A percentile compares a stretch with the other conserved stretches of the same genome.
These are phyloP conservation scores for Lachancea sp. DNA, from an alignment of 805 yeast species.

Conservation along the genomic window DNA sequence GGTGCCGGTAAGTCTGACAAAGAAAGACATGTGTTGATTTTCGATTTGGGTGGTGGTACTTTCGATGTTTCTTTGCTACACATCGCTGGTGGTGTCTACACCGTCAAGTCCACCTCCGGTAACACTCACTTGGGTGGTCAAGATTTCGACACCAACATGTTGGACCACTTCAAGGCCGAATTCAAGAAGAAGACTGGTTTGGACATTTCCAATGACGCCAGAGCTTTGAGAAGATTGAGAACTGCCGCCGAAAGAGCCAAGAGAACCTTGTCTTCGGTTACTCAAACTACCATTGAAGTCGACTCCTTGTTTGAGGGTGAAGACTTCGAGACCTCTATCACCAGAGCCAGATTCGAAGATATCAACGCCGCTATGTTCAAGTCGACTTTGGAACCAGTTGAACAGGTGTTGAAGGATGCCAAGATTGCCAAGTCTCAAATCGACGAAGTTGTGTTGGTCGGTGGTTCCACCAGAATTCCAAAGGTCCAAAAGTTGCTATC, in stretches of 20 bases:
- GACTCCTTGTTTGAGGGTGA: slow-evolving; percentile 94
- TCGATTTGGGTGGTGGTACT: slow-evolving; percentile 98
- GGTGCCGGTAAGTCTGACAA: slow-evolving; percentile 79
- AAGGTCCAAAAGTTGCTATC: slow-evolving; percentile 91
- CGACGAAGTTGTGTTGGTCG: slow-evolving; percentile 93
- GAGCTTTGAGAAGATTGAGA: slow-evolving; percentile 97
- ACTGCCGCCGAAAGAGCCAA: slow-evolving; percentile 99
- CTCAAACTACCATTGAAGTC: slow-evolving; percentile 94
- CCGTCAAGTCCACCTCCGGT: slow-evolving; percentile 98
- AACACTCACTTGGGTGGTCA: slow-evolving; percentile 99
- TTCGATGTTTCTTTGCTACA: slow-evolving; percentile 92
- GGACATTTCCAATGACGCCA: slow-evolving; percentile 84
- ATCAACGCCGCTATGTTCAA: slow-evolving; percentile 88
- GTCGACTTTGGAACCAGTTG: slow-evolving; percentile 91
- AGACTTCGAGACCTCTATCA: slow-evolving; percentile 86
- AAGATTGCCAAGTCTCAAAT: slow-evolving; percentile 76
- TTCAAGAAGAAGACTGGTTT: slow-evolving; percentile 93
- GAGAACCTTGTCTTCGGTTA: slow-evolving; percentile 94
- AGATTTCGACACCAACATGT: slow-evolving; percentile 95
- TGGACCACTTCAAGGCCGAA: slow-evolving; percentile 86
- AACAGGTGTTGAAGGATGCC: slow-evolving; percentile 90
- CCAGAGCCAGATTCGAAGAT: slow-evolving; percentile 98
- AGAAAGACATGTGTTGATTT: slow-evolving; percentile 85
- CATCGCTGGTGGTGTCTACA: slow-evolving; percentile 94
- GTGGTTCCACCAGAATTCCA: slow-evolving; percentile 99